Evolutionary conservation across 257 asterid genomes (phyloP), one percentile per base, ranked within the genome.

Genomic region (Plantago ovata): DNA sequence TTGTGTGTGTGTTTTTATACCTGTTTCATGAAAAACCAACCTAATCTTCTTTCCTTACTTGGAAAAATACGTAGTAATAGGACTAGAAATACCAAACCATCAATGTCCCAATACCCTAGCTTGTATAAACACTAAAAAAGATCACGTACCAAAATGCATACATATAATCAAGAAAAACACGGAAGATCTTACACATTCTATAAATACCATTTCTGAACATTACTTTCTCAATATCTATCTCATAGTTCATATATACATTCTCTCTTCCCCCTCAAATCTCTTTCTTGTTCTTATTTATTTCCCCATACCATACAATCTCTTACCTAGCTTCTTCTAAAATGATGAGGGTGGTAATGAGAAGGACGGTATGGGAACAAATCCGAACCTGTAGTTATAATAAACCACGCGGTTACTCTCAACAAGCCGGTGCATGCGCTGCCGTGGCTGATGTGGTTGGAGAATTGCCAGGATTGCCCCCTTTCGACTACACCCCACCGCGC

Each of bases 401-500:
- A 28, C 36, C 41, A 39, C 77, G 70, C 13, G 18, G 55, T 14
- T 75, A 53, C 63, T 79, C 90, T 61, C 51, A 45, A 36, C 63
- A 19, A 12, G 74, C 84, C 58, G 58, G 63, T 60, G 77, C 74
- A 53, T 67, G 71, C 65, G 19, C 65, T 16, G 68, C 62, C 14
- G 69, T 44, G 16, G 51, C 39, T 28, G 66, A 72, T 15, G 66
- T 69, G 12, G 47, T 28, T 9, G 18, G 36, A 11, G 3, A 9
- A 45, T 13, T 61, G n/a, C 94, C 90, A 3, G 60, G 64, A 60
- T 38, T 85, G 56, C 84, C 94, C 53, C 58, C 75, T 36, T 79
- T 79, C 70, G 75, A 77, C 67, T 73, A 81, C 67, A 54, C 79
- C 22, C 90, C 87, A 1, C 87, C 87, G 39, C 70, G 66, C 6